Base-by-base conservation (phyloP, 225 moss, liverwort and hornwort genomes). In the Climacium dendroides region DNA sequence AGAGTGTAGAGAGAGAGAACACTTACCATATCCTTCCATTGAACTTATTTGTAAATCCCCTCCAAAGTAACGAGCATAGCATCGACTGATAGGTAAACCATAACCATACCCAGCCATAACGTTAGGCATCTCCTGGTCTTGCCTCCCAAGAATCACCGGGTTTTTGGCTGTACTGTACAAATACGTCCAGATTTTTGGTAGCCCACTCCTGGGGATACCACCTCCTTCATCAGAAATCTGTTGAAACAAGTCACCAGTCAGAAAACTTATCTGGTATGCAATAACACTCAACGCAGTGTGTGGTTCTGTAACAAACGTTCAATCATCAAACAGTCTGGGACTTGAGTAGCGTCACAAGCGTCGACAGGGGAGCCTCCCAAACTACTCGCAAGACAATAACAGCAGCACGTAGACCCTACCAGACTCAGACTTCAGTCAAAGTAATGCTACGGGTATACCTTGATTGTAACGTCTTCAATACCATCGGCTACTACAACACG, bases 211-310 rank as follows among this genome's bases (percentile, higher is more conserved):
- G n/a, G 96, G 95, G 83, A 97, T 97, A 73, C 97, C 97, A 75
- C 97, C 97, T 88, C 97, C 97, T 94, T 97, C 97, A 87, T 97
- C 96, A 63, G 97, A 97, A 85, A 97, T 96, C 97, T 97, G 94
- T 90, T 25, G 80, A 79, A 79, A 77, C 61, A 61, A 84, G 24
- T 50, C 64, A 71, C 43, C 15, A 82, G 77, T 86, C 78, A 89
- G 80, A 78, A 81, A 24, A 39, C 22, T 81, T 53, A 59, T 86
- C 67, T 67, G 74, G 37, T 67, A 76, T 37, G 66, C 48, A 82
- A 70, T 30, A 32, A 81, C 15, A 48, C 43, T 37, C 18, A 13
- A 65, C 45, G 47, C 22, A 71, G n/a, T 16, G 29, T 12, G 69
- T 61, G 77, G 52, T 54, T 71, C 28, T 35, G 41, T 78, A 54